Base-by-base conservation (phyloP, 2,329 filamentous ascomycete genomes). In the Ophiognomonia clavigignenti-juglandacearum region DNA sequence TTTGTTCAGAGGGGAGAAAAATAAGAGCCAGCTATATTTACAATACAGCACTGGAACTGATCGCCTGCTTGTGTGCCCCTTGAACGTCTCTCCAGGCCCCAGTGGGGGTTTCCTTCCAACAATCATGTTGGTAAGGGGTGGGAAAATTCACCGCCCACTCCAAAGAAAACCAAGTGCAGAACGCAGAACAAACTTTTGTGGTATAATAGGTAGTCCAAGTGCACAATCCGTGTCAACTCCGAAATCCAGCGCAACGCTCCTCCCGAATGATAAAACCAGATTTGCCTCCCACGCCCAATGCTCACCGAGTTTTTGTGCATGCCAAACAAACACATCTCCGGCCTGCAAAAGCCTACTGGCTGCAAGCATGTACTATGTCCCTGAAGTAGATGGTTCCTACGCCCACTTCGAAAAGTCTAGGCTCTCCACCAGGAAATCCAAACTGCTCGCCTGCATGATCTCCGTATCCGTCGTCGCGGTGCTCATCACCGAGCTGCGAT, bases 401-500 rank as follows among this genome's bases (percentile, higher is more conserved):
- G 67, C 67, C 73, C 73, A 77, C 54, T 68, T 70, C 1, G 73
- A 74, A 52, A 75, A 77, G 56, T 77, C 72, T 19, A 75, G 60
- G 38, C 68, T 70, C 13, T 75, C 71, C 34, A 73, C 66, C 32
- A 73, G 52, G 7, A 61, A 59, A 41, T 73, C 70, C 4, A 62
- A 55, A 39, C 55, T 61, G 24, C 57, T 63, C 6, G 47, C 44
- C 7, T 57, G 56, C 52, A 59, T 66, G 22, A 71, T 62, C 58
- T 83, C 80, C 1, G 77, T 76, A 47, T 75, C 75, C 6, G 75
- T 75, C 10, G 74, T 73, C 2, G 72, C 71, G 9, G 71, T 73
- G 24, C 72, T 75, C n/a, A 81, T 61, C 53, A 76, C 69, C n/a
- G 76, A 81, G 6, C 77, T 79, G 35, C 80, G 71, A 48, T 83